Conservation (phyloP, 2,329 filamentous ascomycete species). For the Trichoderma citrinoviride region DNA sequence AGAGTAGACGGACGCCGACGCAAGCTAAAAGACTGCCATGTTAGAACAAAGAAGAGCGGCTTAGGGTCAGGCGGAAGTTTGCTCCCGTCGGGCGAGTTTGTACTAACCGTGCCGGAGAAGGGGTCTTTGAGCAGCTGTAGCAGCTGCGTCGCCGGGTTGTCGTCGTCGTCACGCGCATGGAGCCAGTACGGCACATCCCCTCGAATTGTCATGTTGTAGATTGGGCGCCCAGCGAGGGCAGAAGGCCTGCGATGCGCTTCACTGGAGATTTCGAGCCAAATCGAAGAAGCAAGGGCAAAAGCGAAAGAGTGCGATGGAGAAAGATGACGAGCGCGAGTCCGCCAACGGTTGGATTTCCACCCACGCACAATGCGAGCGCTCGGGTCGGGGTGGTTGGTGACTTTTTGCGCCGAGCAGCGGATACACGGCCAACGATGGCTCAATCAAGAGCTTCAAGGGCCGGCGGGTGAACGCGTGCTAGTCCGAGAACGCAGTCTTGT, state of each 20-base stretch:
- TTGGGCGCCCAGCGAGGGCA: conserved; percentile 9
- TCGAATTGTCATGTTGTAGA: conserved; percentile 27
- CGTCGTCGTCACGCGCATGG: conserved; percentile 18
- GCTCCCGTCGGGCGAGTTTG: not conserved
- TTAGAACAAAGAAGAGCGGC: conserved; percentile 10
- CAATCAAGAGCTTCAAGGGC: conserved; percentile 11
- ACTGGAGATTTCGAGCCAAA: not conserved
- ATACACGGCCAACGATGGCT: not conserved
- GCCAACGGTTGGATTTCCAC: not conserved
- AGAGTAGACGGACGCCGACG: conserved; percentile 62
- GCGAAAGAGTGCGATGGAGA: not conserved
- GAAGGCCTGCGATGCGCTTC: not conserved
- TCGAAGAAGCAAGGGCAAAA: too few species aligned
- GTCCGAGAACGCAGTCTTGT: not conserved
- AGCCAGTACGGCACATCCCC: conserved; percentile 21
- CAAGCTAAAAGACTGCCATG: conserved; percentile 28
- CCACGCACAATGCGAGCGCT: not conserved
- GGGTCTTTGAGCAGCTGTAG: conserved; percentile 51
- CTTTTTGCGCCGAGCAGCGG: not conserved
- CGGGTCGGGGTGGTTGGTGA: not conserved
- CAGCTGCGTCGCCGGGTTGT: conserved; percentile 41
- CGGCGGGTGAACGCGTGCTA: not conserved
- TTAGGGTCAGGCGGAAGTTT: conserved; percentile 21
- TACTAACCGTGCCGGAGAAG: conserved; percentile 46
- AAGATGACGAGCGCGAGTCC: not conserved